A percentile compares a stretch with the other conserved stretches of the same genome.
Conservation (phyloP, 1,139 yeast species). For the Scheffersomyces segobiensis region DNA sequence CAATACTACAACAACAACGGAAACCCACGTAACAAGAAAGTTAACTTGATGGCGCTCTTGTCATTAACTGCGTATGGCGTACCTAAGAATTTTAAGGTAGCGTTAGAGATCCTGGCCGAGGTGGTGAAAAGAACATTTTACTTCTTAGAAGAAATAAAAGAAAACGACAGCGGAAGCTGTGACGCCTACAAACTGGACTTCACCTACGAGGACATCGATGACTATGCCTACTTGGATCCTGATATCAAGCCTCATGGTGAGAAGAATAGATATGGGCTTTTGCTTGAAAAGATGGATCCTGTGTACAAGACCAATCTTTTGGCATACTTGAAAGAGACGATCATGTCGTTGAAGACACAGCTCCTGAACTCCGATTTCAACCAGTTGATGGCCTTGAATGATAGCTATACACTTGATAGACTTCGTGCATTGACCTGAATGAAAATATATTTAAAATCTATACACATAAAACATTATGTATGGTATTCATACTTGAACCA, state of each 20-base stretch:
- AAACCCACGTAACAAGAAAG: slow-evolving; percentile 67
- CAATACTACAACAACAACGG: slow-evolving; percentile 51
- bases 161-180: slow-evolving; percentile 57
- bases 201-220: slow-evolving; percentile 53
- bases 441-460: too few species aligned
- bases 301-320: slow-evolving; percentile 54
- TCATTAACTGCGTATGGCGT: slow-evolving; percentile 34
- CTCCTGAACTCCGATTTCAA: slow-evolving; percentile 26
- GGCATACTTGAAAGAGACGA: slow-evolving; percentile 21
- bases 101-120: slow-evolving; percentile 24
- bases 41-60: slow-evolving; percentile 60
- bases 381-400: slow-evolving; percentile 26
- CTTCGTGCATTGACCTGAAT: slow-evolving; percentile 13
- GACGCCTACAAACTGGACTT: slow-evolving; percentile 62
- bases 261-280: slow-evolving; percentile 49
- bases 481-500: background rate
- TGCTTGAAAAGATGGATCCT: slow-evolving; percentile 54
- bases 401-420: slow-evolving; percentile 36
- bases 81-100: slow-evolving; percentile 25
- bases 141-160: slow-evolving; percentile 74
- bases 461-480: background rate
- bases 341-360: slow-evolving; percentile 19
- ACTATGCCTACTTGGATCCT: slow-evolving; percentile 47
- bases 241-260: slow-evolving; percentile 58
- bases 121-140: slow-evolving; percentile 57